Evolutionary conservation across 2,329 filamentous ascomycete genomes (phyloP), one percentile per base, ranked within the genome.

Genomic region (Paraphaeosphaeria minitans): DNA sequence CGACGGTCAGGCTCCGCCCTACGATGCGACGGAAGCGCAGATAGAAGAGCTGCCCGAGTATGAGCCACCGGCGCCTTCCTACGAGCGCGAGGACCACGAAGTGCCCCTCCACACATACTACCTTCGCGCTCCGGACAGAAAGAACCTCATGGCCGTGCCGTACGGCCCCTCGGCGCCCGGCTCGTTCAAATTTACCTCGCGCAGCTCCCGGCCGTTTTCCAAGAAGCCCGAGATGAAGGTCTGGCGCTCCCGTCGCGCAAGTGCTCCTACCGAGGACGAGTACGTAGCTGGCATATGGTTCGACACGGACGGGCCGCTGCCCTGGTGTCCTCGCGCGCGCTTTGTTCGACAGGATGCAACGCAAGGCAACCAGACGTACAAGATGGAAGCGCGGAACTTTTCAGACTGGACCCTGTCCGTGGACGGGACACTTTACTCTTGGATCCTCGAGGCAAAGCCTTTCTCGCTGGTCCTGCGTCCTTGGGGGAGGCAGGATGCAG

Each of bases 161-260:
- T 59, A 59, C 35, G 57, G 45, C 39, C 53, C 64, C 4, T 54
- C 59, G 13, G 31, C 59, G 6, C 57, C 59, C 9, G 52, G 64
- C 7, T 67, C 68, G 13, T 75, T 73, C 60, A 66, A 70, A n/a
- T 61, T 74, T 19, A 63, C 64, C 14, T 65, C 64, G 22, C 65
- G 70, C 35, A 59, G 60, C 35, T 64, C 67, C 39, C 67, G 68
- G 9, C 43, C 71, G 39, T 73, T 75, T 56, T 73, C 70, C 1
- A 75, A 74, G 64, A 75, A 69, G 55, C 64, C 73, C 2, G 70
- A 75, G 45, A 68, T 73, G 60, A 66, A 75, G 42, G 55, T 75
- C 31, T 56, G 69, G 10, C 66, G 70, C 31, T 66, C 66, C 5
- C 49, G 51, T 4, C 58, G 52, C 33, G 48, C 48, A 14, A 51